Evolutionary conservation across 2,329 filamentous ascomycete species (phyloP), one percentile per base, ranked within the genome.

Genomic region (Zarea fungicola): DNA sequence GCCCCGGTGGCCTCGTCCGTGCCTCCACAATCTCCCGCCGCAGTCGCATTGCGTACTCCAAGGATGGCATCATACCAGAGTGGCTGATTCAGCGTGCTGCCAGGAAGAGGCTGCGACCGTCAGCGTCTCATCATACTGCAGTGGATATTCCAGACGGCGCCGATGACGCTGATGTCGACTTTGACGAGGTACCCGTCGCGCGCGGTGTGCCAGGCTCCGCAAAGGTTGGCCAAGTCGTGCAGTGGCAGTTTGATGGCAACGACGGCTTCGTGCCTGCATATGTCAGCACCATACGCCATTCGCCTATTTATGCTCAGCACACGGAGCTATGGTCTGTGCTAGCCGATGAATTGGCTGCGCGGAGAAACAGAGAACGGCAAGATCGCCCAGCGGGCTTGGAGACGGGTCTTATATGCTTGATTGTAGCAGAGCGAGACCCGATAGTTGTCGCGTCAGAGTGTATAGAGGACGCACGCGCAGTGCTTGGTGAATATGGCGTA

Each of bases 201-300:
- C 69, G 70, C 3, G 65, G 66, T 11, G 69, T 77, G 45, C 73
- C 76, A 0, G 58, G 68, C 14, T 70, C 83, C 45, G 81, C 77
- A 7, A 53, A 37, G 21, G 76, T 87, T 4, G 77, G 81, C 0
- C 72, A 74, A 4, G 78, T 85, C 0, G 81, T 89, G 42, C 66
- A 70, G 39, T 90, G 87, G 84, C 87, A 92, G 65, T 67, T 89
- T 18, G 68, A 73, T 29, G 60, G 77, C 23, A 85, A 92, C 61
- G 59, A 63, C 1, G 88, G 85, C 0, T 91, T 89, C 58, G 70
- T 89, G 5, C 70, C 73, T 3, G 78, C 86, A 0, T 90, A 90
- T 58, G 76, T 89, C 58, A 86, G 81, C 50, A 82, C 78, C 25
- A 84, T 92, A 56, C 75, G 82, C 18, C 68, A 85, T 58, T 84